phyloP scores from a whole-genome alignment of 495 filamentous ascomycete genomes.

The Neurospora sp. region DNA sequence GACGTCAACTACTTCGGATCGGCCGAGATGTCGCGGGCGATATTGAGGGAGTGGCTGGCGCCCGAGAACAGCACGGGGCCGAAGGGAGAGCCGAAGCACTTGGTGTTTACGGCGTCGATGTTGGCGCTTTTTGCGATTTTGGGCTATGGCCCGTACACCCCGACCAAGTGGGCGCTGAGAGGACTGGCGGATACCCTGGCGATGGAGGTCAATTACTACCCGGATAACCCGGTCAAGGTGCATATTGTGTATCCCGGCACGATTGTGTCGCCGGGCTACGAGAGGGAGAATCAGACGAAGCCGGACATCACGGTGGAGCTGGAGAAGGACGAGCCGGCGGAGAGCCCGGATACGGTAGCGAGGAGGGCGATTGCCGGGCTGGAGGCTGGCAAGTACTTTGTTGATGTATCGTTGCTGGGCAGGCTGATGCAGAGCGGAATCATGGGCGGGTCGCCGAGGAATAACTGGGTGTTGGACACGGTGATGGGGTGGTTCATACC shows the following conservation, averaged over 20 bases:
- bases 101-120: constrained; percentile 80
- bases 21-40: constrained; percentile 74
- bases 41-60: constrained; percentile 50
- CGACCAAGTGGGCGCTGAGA: constrained; percentile 77
- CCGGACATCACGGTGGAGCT: constrained; percentile 70
- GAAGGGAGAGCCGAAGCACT: constrained; percentile 49
- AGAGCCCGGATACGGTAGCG: constrained; percentile 72
- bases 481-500: constrained; percentile 45
- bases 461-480: constrained; percentile 53
- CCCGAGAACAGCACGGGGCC: constrained; percentile 28
- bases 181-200: constrained; percentile 71
- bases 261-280: constrained; percentile 66
- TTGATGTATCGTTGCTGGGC: constrained; percentile 62
- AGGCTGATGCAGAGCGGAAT: constrained; percentile 52
- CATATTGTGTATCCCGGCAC: constrained; percentile 80
- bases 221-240: constrained; percentile 55
- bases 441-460: constrained; percentile 48
- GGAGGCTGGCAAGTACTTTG: constrained; percentile 69
- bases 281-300: constrained; percentile 70
- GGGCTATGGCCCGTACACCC: constrained; percentile 81
- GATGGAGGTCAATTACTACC: constrained; percentile 78
- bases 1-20: constrained; percentile 85
- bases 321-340: constrained; percentile 71
- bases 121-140: constrained; percentile 64
- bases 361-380: constrained; percentile 55